Base-by-base conservation (phyloP, 176 grass and related monocot genomes). In the Oryza longistaminata region DNA sequence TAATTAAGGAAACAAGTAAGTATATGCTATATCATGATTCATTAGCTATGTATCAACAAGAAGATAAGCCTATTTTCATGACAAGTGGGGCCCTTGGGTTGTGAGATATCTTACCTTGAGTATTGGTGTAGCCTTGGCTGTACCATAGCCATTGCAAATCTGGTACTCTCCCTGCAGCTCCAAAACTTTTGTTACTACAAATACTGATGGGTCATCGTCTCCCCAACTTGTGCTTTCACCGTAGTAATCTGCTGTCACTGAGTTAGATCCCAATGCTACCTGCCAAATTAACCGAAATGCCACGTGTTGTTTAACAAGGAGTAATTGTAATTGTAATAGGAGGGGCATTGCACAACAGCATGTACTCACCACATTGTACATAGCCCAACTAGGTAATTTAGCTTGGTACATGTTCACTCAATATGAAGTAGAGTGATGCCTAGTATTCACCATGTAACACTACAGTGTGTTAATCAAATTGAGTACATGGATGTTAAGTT, bases 131-230 rank as follows among this genome's bases (percentile, higher is more conserved):
- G 87, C 87, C 62, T 75, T 88, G 0, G 21, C 35, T 11, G 34
- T 25, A 48, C 87, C 87, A 13, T 85, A 88, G 2, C 87, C 87
- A 0, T 88, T 88, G 81, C 87, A 88, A 9, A 88, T 52, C 76
- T 88, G 87, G 76, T 88, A 88, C 76, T 85, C 87, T 6, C 87
- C 87, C 6, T 85, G 81, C 9, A 85, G 25, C 26, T 73, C 45
- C 0, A 71, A 46, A 1, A 80, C 81, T 0, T 25, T 68, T 46
- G 76, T 75, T 11, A 85, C 66, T 0, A 19, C 37, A 12, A 88
- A 88, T 6, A 88, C 87, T 0, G 87, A 88, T 0, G 87, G 81
- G 68, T 88, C 87, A 3, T 73, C 83, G 75, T 88, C 61, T 6
- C 81, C 71, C 81, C 87, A 88, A 14, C 19, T 40, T 0, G 87